phyloP scores from a whole-genome alignment of 257 asterid species.

The Penstemon davidsonii region DNA sequence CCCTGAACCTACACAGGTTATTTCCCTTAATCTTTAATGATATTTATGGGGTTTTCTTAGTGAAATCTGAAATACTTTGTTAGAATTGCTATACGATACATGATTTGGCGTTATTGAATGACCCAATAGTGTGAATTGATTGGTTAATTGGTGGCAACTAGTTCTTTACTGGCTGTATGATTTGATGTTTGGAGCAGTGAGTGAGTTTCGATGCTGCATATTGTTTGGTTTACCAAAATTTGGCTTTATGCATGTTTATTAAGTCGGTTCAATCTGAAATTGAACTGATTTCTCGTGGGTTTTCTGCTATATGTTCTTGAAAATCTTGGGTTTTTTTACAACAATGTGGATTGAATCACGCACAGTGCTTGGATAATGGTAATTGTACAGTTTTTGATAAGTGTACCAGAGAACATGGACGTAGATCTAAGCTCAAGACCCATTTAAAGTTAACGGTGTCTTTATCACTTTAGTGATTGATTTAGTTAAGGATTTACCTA shows the following conservation, averaged over 20 bases:
- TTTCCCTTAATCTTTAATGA: background rate
- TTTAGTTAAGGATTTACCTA: constrained; percentile 12
- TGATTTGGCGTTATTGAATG: constrained; percentile 11
- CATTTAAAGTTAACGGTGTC: background rate
- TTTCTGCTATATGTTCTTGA: background rate
- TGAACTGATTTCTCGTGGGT: constrained; percentile 10
- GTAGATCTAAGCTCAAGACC: constrained; percentile 5
- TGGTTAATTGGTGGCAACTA: constrained; percentile 17
- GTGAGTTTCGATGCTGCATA: constrained; percentile 14
- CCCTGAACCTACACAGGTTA: constrained; percentile 34
- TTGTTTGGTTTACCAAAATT: constrained; percentile 4
- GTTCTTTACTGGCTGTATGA: background rate
- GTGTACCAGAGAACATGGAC: background rate
- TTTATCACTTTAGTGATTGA: constrained; percentile 1
- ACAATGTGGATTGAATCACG: background rate
- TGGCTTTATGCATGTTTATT: constrained; percentile 4
- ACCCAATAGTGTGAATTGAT: constrained; percentile 6
- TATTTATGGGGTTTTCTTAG: background rate
- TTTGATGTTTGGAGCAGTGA: constrained; percentile 16
- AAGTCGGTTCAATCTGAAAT: background rate
- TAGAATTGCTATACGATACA: background rate
- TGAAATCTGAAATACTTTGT: constrained; percentile 10
- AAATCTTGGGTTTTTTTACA: constrained; percentile 1
- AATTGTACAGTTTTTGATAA: background rate
- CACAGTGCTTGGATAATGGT: background rate